Evolutionary conservation across 768 basidiomycete species (phyloP), one percentile per base, ranked within the genome.

Genomic region (Mycena floridula): DNA sequence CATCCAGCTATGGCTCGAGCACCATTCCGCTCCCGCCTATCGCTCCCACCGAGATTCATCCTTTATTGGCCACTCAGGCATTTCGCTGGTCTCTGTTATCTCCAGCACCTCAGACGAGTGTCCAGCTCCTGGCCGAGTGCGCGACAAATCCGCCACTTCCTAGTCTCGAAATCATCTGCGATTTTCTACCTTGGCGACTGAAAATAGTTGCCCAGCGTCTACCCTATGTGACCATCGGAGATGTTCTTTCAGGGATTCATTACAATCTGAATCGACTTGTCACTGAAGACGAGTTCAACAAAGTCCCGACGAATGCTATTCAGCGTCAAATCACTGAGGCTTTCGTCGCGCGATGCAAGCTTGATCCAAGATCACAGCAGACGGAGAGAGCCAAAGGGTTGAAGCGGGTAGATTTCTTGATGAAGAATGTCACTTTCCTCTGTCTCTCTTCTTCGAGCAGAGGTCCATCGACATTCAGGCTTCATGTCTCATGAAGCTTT

Each of bases 361-460:
- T 37, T 18, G 53, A 50, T 26, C 40, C 41, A 8, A 23, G 18
- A 36, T 23, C 27, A 11, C n/a, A 18, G 24, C 6, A 43, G 42
- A 26, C 6, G 6, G 65, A 69, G 56, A 59, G 51, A 55, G 51
- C 48, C 50, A 67, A 69, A 54, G 67, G 67, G 7, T 47, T 69
- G 22, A 69, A 66, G 57, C 50, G 65, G 54, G 56, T 69, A 22
- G 67, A 69, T 49, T 64, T 66, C 51, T 56, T 69, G 47, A 63
- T 64, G 25, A 54, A 50, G 2, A 54, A 56, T 18, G 46, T 56
- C 28, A 47, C 44, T 22, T 69, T 68, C 32, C 55, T 45, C 8
- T 68, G 67, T 8, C 36, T 69, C 18, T 50, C 52, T 15, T 15
- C 15, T 18, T 15, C 7, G 4, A 18, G 32, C 15, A 35, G 18